Conservation (phyloP, 1,284 basidiomycete genomes). For the Leccinum cinnamomeum region DNA sequence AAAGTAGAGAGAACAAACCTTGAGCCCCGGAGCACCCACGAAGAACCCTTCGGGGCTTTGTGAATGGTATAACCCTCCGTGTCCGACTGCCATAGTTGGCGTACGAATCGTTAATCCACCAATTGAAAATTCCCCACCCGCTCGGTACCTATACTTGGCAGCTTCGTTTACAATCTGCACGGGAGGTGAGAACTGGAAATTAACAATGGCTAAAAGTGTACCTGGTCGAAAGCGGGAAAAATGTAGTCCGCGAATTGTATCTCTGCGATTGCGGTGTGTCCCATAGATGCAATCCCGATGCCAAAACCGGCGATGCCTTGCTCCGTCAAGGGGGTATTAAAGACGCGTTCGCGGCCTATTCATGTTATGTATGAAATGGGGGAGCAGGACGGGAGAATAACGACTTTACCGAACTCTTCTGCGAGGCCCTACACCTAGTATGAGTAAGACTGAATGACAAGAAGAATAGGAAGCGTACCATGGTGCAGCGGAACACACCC, state of each 20-base stretch:
- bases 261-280: conserved; percentile 93
- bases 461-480: conserved; percentile 47
- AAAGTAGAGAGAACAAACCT: conserved; percentile 50
- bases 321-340: conserved; percentile 92
- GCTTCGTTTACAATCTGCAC: conserved; percentile 91
- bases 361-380: neutral
- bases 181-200: conserved; percentile 5
- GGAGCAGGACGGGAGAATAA: neutral
- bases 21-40: conserved; percentile 86
- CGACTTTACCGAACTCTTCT: conserved; percentile 80
- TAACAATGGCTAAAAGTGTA: conserved; percentile 31
- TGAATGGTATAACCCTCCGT: conserved; percentile 92
- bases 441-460: conserved; percentile 2
- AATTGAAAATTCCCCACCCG: conserved; percentile 80
- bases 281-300: conserved; percentile 90
- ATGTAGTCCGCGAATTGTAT: conserved; percentile 90
- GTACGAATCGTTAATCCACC: conserved; percentile 87
- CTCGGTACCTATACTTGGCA: conserved; percentile 90
- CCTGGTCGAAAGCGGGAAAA: conserved; percentile 91
- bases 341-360: conserved; percentile 86
- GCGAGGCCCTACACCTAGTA: conserved; percentile 66
- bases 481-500: conserved; percentile 88
- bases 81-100: conserved; percentile 89
- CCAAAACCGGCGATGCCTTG: conserved; percentile 96
- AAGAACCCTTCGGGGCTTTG: conserved; percentile 96